Base-by-base conservation (phyloP, 2,329 filamentous ascomycete genomes). In the Alternaria metachromatica region DNA sequence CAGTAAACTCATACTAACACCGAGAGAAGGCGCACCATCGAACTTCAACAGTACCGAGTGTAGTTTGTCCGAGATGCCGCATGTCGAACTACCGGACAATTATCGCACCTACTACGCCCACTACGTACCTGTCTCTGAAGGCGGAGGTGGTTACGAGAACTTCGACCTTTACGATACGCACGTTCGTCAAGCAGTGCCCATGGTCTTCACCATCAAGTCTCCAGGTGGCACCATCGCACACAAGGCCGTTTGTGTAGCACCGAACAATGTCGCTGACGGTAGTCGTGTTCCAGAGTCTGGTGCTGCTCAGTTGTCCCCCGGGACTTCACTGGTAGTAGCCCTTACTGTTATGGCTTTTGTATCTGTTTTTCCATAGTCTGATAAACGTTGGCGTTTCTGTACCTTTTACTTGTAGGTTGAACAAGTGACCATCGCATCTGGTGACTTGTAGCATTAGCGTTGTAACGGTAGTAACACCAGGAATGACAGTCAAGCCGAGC, bases 81-180 rank as follows among this genome's bases (percentile, higher is more conserved):
- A 50, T 18, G n/a, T 50, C 9, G 25, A 30, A 3, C 2, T 50
- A 2, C 48, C 11, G 26, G 25, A 30, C 2, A 6, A 15, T 50
- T 50, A 50, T 21, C 48, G 25, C 11, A 50, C 25, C 2, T 50
- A 50, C 7, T 50, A 13, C 13, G n/a, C 15, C 2, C 48, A 41
- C n/a, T 6, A 41, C 37, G 25, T 15, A 7, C 8, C 37, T 2
- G 20, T 23, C 2, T 9, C 10, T 9, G 18, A 21, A 28, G 43
- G 25, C 3, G 26, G 43, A 18, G 26, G 28, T 23, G 55, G 45
- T 33, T 12, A 28, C 18, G 55, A 56, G 12, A 48, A 44, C 2
- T 18, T 23, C 20, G n/a, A 57, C 41, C 28, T 33, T 15, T 57
- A 57, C n/a, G 44, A 57, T 28, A 33, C 5, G 20, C 26, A 49